Conservation (phyloP, 2,329 filamentous ascomycete genomes). For the Phaeosphaeriaceae sp. region DNA sequence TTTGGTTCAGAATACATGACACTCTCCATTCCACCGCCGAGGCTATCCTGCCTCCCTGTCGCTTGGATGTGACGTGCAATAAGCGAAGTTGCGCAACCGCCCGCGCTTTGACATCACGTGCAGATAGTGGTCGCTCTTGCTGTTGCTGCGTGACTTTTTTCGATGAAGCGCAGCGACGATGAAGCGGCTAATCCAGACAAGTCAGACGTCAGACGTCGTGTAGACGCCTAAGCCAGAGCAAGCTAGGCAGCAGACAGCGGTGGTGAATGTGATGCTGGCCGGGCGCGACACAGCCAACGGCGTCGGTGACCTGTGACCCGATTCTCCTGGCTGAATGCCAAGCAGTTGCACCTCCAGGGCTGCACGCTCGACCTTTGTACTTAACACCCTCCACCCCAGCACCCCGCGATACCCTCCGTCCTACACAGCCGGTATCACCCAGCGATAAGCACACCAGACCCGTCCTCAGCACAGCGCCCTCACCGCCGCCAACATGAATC, state of each 20-base stretch:
- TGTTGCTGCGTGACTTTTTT: background rate
- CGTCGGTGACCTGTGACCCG: conserved; percentile 30
- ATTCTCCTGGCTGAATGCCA: conserved; percentile 24
- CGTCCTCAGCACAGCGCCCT: conserved; percentile 11
- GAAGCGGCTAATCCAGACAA: conserved; percentile 1
- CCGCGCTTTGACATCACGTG: conserved; percentile 4
- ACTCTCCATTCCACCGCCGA: conserved; percentile 33
- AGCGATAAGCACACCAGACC: conserved; percentile 17
- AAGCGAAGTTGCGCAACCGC: background rate
- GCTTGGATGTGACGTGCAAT: background rate
- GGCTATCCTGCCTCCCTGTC: background rate
- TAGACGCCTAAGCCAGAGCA: conserved; percentile 5
- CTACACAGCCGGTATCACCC: conserved; percentile 14
- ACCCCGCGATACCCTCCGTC: conserved; percentile 32
- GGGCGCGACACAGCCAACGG: conserved; percentile 22
- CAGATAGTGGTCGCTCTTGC: background rate
- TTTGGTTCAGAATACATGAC: conserved; percentile 22
- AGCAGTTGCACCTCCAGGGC: conserved; percentile 20
- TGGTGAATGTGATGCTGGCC: conserved; percentile 29
- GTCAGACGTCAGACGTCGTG: conserved; percentile 21
- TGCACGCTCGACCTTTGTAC: conserved; percentile 19
- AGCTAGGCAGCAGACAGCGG: conserved; percentile 23
- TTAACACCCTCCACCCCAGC: conserved; percentile 33
- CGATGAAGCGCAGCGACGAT: background rate
- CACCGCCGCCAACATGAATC: conserved; percentile 74